Evolutionary conservation across 1,139 yeast genomes (phyloP), one percentile per base, ranked within the genome.

Genomic region (Pichia sp.): DNA sequence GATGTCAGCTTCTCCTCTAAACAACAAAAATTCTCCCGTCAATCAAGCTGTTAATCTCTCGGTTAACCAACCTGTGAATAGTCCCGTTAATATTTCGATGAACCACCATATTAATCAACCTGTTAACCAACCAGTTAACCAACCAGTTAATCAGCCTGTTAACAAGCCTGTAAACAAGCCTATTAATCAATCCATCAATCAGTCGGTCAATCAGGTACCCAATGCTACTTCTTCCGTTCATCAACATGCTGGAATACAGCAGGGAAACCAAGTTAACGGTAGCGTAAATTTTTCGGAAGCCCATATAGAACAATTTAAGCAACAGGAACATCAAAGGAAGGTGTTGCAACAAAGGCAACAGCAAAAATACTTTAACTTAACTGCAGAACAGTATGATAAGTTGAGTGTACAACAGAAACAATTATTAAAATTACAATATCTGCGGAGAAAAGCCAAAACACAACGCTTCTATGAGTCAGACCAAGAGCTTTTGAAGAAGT

Each of bases 401-500:
- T 50, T 68, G 45, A 66, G 63, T 2, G 69, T 67, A 42, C 78
- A 74, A 54, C 82, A 75, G 60, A 77, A 74, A 54, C 75, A 75
- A 17, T 58, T 71, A 59, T 66, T 73, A 47, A 73, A 74, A 65
- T 74, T 76, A 52, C 81, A 79, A 60, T 73, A 71, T 40, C 77
- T 79, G 57, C 71, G 74, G 50, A 79, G 76, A 48, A 72, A 75
- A 53, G 71, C 71, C 33, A 74, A 76, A 59, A 69, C 77, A 34
- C 82, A 79, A 63, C 79, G 81, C 50, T 86, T 85, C 66, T 83
- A 87, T 14, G 88, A 87, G 61, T 83, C 92, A 4, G 73, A 88
- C 10, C 87, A 82, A 58, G 88, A 85, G 50, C 77, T 93, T n/a
- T 72, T 93, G 61, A 79, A 81, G 58, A 92, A 91, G 67, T 91